Base-by-base conservation (phyloP, 1,284 basidiomycete species). In the Ceratobasidium sp. region DNA sequence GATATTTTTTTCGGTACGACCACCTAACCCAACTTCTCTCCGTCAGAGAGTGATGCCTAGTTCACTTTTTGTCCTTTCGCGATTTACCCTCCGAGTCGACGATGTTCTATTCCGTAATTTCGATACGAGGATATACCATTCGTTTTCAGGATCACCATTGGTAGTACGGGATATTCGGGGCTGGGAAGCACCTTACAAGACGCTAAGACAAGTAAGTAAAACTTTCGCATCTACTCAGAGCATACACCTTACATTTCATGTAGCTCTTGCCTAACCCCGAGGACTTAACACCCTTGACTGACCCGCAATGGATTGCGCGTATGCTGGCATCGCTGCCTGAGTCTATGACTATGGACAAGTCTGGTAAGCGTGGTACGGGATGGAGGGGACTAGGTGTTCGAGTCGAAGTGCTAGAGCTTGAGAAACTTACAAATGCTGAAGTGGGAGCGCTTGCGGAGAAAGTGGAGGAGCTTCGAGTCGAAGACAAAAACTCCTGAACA, bases 1-100 rank as follows among this genome's bases (percentile, higher is more conserved):
- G 38, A 46, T 44, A 9, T 68, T 44, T 52, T 69, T 42, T 28
- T n/a, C 44, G 20, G 33, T 52, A 15, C 23, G 12, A 38, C 20
- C 20, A 20, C 38, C n/a, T 52, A 70, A 56, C 66, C 33, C 52
- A 17, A 44, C n/a, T 33, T 40, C 77, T 26, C 15, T 13, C 20
- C 46, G 28, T 15, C 46, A 98, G 96, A 92, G 98, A 77, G 96
- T 99, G 64, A 99, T 99, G 97, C 96, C 97, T 0, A 93, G 92
- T n/a, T 97, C 94, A 68, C 89, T 98, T 81, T 97, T 99, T 84
- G 91, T 99, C 79, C 90, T 99, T 10, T 90, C 92, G 0, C 90
- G 98, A 7, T 96, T 98, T 84, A 96, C 95, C n/a, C 88, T 99
- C 4, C 91, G 98, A 26, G 96, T 99, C 65, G 98, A 99, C 84